A percentile compares a stretch with the other conserved stretches of the same genome.
Conservation (phyloP, 106 monocot genomes). For the Dioscorea dumetorum region DNA sequence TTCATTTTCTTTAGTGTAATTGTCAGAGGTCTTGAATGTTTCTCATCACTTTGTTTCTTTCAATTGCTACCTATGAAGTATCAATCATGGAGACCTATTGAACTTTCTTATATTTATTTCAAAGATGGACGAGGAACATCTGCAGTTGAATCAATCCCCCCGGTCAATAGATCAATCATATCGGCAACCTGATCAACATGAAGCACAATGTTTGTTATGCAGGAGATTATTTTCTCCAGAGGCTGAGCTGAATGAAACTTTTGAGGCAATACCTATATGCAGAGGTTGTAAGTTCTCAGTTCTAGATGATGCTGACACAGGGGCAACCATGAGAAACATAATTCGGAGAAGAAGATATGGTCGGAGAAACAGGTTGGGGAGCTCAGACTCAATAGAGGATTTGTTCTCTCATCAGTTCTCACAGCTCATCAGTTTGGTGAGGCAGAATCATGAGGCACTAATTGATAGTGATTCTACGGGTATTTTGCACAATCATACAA, state of each 20-base stretch:
- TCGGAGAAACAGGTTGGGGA: conserved; percentile 19
- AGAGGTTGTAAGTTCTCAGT: conserved; percentile 66
- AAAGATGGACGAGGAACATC: conserved; percentile 5
- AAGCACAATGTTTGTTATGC: conserved; percentile 63
- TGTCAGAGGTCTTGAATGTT: too few species aligned
- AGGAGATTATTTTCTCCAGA: conserved; percentile 41
- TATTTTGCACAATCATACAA: conserved; percentile 1
- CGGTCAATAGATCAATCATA: neutral
- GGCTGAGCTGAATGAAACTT: conserved; percentile 25
- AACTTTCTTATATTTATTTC: too few species aligned
- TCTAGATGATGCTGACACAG: conserved; percentile 32
- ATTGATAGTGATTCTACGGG: conserved; percentile 15
- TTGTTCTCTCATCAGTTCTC: conserved; percentile 63
- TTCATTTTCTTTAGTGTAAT: too few species aligned
- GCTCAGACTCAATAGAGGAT: conserved; percentile 58
- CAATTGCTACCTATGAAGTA: too few species aligned
- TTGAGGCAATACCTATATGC: conserved; percentile 64
- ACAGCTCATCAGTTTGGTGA: conserved; percentile 56
- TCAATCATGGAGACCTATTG: too few species aligned
- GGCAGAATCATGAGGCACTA: conserved; percentile 43
- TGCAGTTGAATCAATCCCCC: neutral
- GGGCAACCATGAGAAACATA: conserved; percentile 18
- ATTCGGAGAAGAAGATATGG: conserved; percentile 24
- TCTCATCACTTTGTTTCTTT: too few species aligned
- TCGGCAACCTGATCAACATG: conserved; percentile 9